A percentile compares a stretch with the other conserved stretches of the same genome.
Evolutionary conservation across 345 rosid species (phyloP).

Genomic region (Salix suchowensis): DNA sequence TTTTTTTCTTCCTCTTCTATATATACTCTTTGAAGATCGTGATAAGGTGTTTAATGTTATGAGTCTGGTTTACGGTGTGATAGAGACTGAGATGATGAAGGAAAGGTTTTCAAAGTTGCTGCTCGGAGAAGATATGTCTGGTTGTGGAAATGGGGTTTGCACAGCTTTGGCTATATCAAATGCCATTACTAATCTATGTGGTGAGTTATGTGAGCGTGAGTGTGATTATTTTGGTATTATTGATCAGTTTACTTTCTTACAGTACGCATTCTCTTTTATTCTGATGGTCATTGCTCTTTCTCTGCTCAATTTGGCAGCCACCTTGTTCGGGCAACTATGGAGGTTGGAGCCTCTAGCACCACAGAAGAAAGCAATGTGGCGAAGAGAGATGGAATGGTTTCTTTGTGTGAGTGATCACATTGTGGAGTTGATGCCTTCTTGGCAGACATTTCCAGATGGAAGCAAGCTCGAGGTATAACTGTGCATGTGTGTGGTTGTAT

Average conservation of each 20-base stretch:
- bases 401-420: slow-evolving; percentile 90
- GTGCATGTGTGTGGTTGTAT: neutral
- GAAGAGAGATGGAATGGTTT: slow-evolving; percentile 96
- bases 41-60: slow-evolving; percentile 8
- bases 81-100: slow-evolving; percentile 94
- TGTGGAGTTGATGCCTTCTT: slow-evolving; percentile 86
- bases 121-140: slow-evolving; percentile 99
- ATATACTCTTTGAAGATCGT: neutral
- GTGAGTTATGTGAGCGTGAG: slow-evolving; percentile 29
- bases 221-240: neutral
- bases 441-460: slow-evolving; percentile 97
- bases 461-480: slow-evolving; percentile 82
- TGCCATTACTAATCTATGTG: slow-evolving; percentile 96
- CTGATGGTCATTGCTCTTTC: slow-evolving; percentile 9
- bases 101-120: slow-evolving; percentile 90
- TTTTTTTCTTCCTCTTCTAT: slow-evolving; percentile 2
- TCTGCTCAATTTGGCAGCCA: slow-evolving; percentile 46
- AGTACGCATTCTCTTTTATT: neutral
- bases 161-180: slow-evolving; percentile 92
- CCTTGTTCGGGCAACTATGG: slow-evolving; percentile 95
- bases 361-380: slow-evolving; percentile 95
- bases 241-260: neutral
- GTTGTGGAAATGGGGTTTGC: slow-evolving; percentile 91
- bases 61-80: slow-evolving; percentile 13
- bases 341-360: slow-evolving; percentile 74